These are phyloP conservation scores for Ophiosphaerella narmari DNA, from an alignment of 2,329 filamentous ascomycete species.

Conservation along the genomic window DNA sequence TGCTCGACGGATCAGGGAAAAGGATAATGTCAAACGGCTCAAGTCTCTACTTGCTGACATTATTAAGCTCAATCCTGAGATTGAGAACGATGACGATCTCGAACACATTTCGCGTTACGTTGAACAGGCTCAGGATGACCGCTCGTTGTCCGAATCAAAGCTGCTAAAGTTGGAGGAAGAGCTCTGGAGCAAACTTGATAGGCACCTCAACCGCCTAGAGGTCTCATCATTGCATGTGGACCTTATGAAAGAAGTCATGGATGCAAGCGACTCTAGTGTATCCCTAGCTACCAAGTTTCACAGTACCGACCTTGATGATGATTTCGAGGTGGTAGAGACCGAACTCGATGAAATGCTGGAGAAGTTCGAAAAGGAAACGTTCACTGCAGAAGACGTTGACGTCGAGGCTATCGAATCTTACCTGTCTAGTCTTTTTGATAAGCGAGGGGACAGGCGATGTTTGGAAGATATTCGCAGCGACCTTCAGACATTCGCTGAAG, in stretches of 20 bases:
- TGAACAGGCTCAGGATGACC: slow-evolving; percentile 59
- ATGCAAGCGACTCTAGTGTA: slow-evolving; percentile 35
- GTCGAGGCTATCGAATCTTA: slow-evolving; percentile 23
- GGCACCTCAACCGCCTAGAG: slow-evolving; percentile 60
- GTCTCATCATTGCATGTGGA: slow-evolving; percentile 62
- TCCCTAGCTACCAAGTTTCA: slow-evolving; percentile 12
- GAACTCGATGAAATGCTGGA: slow-evolving; percentile 60
- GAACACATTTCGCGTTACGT: slow-evolving; percentile 58
- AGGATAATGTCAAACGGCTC: slow-evolving; percentile 36
- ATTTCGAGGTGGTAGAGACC: slow-evolving; percentile 56
- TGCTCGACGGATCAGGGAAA: slow-evolving; percentile 13
- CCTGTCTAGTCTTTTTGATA: slow-evolving; percentile 19
- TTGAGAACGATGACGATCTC: slow-evolving; percentile 41
- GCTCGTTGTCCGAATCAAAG: slow-evolving; percentile 55
- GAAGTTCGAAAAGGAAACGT: slow-evolving; percentile 33
- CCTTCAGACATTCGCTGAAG: slow-evolving; percentile 18
- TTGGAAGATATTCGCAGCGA: slow-evolving; percentile 15
- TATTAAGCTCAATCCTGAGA: slow-evolving; percentile 40
- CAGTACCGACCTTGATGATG: slow-evolving; percentile 36
- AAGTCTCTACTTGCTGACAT: slow-evolving; percentile 44
- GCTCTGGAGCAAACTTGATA: slow-evolving; percentile 53
- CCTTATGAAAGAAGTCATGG: slow-evolving; percentile 49
- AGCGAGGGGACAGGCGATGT: neutral
- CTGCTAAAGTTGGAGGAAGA: slow-evolving; percentile 54
- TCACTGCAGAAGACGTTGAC: slow-evolving; percentile 21